Base-by-base conservation (phyloP, 805 yeast species). In the Blastobotrys robertii region DNA sequence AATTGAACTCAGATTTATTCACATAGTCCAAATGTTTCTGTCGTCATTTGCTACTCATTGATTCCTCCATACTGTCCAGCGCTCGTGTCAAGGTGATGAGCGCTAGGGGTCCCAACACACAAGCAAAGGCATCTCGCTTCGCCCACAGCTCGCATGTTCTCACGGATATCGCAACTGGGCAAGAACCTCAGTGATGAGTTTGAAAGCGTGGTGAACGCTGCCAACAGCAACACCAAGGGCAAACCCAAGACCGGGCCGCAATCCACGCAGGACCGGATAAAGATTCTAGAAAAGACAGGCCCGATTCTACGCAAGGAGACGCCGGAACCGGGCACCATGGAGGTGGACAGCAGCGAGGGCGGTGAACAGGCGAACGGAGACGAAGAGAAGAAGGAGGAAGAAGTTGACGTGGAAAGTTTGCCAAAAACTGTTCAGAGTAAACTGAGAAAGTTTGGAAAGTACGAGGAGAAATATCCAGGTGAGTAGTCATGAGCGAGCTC, bases 381-480 rank as follows among this genome's bases (percentile, higher is more conserved):
- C 3, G 29, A 38, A 29, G 35, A 10, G 7, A 16, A 12, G 30
- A 9, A 12, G n/a, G 15, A 28, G 13, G 30, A 10, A 8, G 22
- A 28, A 4, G 32, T 11, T 9, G 31, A 10, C 6, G 32, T n/a
- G n/a, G 39, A 22, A 9, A 29, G 69, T 2, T 57, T 82, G 30
- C 76, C 85, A 0, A 70, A 73, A 2, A 76, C 73, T 3, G 62
- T 86, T 12, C 72, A 73, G 46, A 63, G 77, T 4, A 82, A 80
- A 54, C 62, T 87, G 60, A 72, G 72, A 44, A 88, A 85, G 64
- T 84, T 83, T 55, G 76, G 72, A 44, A 87, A 86, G 59, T 90
- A 88, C 60, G 97, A 90, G 59, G 82, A 81, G 40, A 87, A 86
- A 59, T 90, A 92, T 57, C 98, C 98, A 0, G 65, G 77, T 52